Conservation (phyloP, 75 land plant genomes). For the Cunninghamia lanceolata region DNA sequence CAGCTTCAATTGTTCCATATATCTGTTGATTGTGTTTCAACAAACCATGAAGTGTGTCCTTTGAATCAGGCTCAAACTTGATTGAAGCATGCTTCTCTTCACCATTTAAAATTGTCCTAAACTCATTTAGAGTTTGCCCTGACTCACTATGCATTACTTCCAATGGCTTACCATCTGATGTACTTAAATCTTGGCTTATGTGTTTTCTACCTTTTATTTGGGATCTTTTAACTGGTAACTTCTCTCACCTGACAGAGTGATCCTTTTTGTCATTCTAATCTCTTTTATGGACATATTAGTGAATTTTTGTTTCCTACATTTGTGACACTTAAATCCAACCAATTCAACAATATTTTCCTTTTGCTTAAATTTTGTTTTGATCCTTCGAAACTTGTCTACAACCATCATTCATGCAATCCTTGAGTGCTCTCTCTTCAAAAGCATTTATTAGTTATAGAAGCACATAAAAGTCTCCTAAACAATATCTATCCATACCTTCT, state of each 20-base stretch:
- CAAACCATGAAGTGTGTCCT: background rate
- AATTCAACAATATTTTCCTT: slow-evolving; percentile 26
- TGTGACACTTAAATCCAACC: slow-evolving; percentile 54
- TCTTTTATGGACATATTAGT: slow-evolving; percentile 36
- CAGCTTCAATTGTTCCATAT: background rate
- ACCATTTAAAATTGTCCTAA: no score
- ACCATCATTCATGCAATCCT: background rate
- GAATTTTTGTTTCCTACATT: slow-evolving; percentile 33
- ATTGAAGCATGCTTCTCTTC: background rate
- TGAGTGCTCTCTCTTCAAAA: slow-evolving; percentile 53
- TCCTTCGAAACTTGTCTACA: slow-evolving; percentile 6
- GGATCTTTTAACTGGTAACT: background rate
- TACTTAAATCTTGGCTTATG: background rate
- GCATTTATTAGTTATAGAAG: slow-evolving; percentile 76
- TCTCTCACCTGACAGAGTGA: background rate
- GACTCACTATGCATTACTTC: no score
- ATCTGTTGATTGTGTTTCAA: background rate
- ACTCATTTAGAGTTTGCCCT: no score
- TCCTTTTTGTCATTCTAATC: background rate
- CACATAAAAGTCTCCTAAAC: slow-evolving; percentile 66
- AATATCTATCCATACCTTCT: slow-evolving; percentile 44
- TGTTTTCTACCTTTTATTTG: background rate
- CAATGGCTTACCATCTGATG: background rate
- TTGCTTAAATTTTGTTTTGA: slow-evolving; percentile 29
- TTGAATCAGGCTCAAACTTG: background rate